Percentiles rank a stretch among this genome's conserved stretches.
Evolutionary conservation across 495 filamentous ascomycete genomes (phyloP).

Genomic region (Penicillium desertorum): DNA sequence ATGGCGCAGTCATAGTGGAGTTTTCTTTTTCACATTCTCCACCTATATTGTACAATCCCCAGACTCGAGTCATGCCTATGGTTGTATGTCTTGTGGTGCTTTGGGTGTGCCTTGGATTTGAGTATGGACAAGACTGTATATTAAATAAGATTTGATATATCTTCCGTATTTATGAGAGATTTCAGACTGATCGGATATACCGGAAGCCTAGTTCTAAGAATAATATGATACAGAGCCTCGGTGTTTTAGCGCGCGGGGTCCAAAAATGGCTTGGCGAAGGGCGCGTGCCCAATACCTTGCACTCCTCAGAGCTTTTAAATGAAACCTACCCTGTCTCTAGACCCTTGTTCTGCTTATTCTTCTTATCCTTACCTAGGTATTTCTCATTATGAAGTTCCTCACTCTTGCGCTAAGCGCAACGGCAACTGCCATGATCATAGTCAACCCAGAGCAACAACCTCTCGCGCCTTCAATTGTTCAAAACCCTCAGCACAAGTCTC

Average conservation of each 20-base stretch:
- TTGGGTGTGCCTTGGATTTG: not conserved
- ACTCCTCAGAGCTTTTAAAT: constrained; percentile 4
- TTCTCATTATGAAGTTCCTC: constrained; percentile 33
- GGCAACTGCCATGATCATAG: constrained; percentile 32
- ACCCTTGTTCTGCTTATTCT: not conserved
- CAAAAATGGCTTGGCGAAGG: constrained; percentile 24
- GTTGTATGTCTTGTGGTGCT: not conserved
- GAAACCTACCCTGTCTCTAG: constrained; percentile 1
- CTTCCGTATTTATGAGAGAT: too few relatives aligned
- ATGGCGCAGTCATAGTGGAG: constrained; percentile 20
- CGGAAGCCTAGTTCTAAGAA: constrained; percentile 1
- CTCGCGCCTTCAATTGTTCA: constrained; percentile 36
- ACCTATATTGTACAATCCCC: constrained; percentile 24
- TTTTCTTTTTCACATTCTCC: constrained; percentile 12
- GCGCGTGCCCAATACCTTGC: constrained; percentile 14
- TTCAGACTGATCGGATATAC: not conserved
- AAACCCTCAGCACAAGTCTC: constrained; percentile 54
- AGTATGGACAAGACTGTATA: not conserved
- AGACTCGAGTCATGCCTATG: constrained; percentile 2
- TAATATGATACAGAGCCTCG: constrained; percentile 12
- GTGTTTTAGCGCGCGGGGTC: constrained; percentile 21
- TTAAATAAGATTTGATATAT: not conserved
- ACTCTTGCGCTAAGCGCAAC: constrained; percentile 36
- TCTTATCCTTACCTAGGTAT: constrained; percentile 3
- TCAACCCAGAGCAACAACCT: constrained; percentile 41